phyloP scores from a whole-genome alignment of 805 yeast species.

The Candida verbasci region DNA sequence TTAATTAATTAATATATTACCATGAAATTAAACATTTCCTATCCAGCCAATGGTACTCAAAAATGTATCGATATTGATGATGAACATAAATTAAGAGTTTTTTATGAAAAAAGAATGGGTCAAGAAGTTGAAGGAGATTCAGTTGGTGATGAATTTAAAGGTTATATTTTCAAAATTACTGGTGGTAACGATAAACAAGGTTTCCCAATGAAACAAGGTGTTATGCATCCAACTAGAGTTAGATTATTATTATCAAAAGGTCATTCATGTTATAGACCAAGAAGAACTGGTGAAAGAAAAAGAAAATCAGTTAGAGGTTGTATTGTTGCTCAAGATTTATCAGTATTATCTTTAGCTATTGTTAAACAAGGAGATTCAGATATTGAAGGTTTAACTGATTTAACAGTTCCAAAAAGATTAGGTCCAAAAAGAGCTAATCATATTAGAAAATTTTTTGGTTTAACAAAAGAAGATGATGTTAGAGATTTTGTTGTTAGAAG shows the following conservation, averaged over 20 bases:
- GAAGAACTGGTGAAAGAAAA: conserved; percentile 99
- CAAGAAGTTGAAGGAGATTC: conserved; percentile 99
- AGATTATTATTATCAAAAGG: conserved; percentile 90
- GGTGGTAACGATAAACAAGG: conserved; percentile 99
- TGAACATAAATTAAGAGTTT: conserved; percentile 96
- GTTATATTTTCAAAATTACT: conserved; percentile 96
- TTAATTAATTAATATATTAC: conserved; percentile 19
- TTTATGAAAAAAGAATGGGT: conserved; percentile 99
- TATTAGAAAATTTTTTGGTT: conserved; percentile 99
- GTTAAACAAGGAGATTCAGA: conserved; percentile 97
- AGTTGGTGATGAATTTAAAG: conserved; percentile 98
- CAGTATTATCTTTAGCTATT: conserved; percentile 89
- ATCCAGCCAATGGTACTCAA: conserved; percentile 99
- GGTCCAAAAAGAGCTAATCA: conserved; percentile 99
- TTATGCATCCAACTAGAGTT: conserved; percentile 99
- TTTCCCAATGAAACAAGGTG: conserved; percentile 99
- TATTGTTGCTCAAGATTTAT: conserved; percentile 94
- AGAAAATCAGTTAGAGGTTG: conserved; percentile 99
- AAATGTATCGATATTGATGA: conserved; percentile 97
- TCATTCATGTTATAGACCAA: conserved; percentile 98
- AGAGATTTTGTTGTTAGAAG: conserved; percentile 93
- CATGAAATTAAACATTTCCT: conserved; percentile 93
- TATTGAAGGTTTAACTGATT: conserved; percentile 93
- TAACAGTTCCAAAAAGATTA: conserved; percentile 95
- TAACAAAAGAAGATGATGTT: conserved; percentile 89